Evolutionary conservation across 2,329 filamentous ascomycete species (phyloP), one percentile per base, ranked within the genome.

Genomic region (Phyllosticta capitalensis): DNA sequence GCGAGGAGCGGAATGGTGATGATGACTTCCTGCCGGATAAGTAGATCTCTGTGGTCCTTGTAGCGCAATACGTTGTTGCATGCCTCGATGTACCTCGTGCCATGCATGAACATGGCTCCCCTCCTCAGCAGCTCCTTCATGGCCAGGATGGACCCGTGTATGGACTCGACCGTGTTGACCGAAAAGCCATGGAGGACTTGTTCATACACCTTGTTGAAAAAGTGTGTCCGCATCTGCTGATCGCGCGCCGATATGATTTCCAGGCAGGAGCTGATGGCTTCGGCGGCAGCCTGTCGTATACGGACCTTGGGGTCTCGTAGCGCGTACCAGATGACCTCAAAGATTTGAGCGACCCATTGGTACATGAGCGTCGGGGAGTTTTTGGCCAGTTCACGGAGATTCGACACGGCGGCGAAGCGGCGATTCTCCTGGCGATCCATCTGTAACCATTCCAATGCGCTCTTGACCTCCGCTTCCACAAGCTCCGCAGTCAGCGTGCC

Each of bases 61-160:
- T 95, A 89, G 63, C 89, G 88, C 64, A 92, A 86, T 38, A 96
- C 89, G 63, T 94, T 92, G 63, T 99, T 94, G 71, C 92, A 97
- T 10, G 90, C 87, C 66, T 95, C 90, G 61, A 87, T 84, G 73
- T 97, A 99, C 69, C 75, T 74, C 49, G 92, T 85, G 48, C 92
- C 89, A 68, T 96, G 91, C 94, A 99, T 97, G 74, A 95, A 99
- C 92, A 99, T 99, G 66, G 91, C 92, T 57, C 94, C 94, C 71
- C 96, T 92, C 63, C 94, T 84, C 19, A 99, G 83, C 54, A 99
- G 82, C 75, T 97, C 92, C 72, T 92, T 95, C 67, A 97, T 81
- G 1, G 95, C 91, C 20, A 99, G 81, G 49, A 99, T 81, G 1
- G 92, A 96, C n/a, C 90, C 94, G 70, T 99, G 95, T 50, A 95